Conservation (phyloP, 2,329 filamentous ascomycete species). For the Ascochyta pisi region DNA sequence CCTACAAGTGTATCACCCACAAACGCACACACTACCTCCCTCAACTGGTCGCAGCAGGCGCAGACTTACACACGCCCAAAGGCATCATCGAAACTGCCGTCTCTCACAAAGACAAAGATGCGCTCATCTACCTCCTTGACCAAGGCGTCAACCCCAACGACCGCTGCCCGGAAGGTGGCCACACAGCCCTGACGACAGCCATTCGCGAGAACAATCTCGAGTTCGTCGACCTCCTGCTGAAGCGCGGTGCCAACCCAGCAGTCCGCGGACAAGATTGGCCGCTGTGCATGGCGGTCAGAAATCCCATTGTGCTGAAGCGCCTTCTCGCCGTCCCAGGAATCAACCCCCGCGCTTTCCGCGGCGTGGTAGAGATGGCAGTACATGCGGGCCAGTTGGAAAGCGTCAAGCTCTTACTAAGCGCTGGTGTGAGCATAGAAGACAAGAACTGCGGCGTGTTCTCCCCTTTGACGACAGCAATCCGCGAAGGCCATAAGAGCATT, state of each 20-base stretch:
- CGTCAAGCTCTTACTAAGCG: conserved; percentile 69
- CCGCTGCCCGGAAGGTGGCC: conserved; percentile 59
- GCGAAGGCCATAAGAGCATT: conserved; percentile 67
- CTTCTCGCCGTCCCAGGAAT: conserved; percentile 60
- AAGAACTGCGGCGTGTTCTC: conserved; percentile 76
- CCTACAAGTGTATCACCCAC: conserved; percentile 73
- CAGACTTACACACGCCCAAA: conserved; percentile 64
- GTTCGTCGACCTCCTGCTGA: conserved; percentile 64
- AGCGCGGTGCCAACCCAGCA: conserved; percentile 66
- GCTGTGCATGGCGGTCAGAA: conserved; percentile 70
- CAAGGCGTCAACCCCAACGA: conserved; percentile 67
- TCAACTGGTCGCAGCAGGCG: conserved; percentile 63
- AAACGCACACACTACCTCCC: conserved; percentile 67
- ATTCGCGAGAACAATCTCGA: conserved; percentile 66
- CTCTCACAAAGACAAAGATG: conserved; percentile 65
- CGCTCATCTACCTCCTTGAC: conserved; percentile 66
- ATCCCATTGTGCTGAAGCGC: conserved; percentile 65
- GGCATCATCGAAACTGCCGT: conserved; percentile 72
- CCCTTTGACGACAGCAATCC: conserved; percentile 70
- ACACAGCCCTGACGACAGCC: conserved; percentile 70
- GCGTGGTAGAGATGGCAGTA: conserved; percentile 71
- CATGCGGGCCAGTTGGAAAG: conserved; percentile 70
- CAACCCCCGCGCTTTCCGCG: conserved; percentile 68
- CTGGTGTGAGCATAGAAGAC: conserved; percentile 72
- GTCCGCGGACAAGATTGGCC: conserved; percentile 73